Conservation (phyloP, 371 early-diverging fungal genomes). For the Agmasoma carcini region DNA sequence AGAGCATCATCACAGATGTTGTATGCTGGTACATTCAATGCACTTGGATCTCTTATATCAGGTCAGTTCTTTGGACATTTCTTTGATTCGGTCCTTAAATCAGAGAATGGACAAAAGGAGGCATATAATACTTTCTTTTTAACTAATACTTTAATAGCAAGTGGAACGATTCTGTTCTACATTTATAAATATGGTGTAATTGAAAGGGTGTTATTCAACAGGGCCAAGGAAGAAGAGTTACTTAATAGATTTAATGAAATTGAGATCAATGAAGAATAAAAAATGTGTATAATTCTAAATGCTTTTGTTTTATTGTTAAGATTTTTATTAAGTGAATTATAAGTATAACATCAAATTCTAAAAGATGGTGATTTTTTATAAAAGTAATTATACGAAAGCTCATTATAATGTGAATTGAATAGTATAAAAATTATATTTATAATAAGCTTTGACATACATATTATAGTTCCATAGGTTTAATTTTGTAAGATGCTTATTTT, state of each 20-base stretch:
- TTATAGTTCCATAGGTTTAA: too few relatives aligned
- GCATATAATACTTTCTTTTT: conserved; percentile 18
- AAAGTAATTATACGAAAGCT: too few relatives aligned
- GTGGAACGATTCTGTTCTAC: conserved; percentile 23
- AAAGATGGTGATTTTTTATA: too few relatives aligned
- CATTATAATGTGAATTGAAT: too few relatives aligned
- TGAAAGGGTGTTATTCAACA: conserved; percentile 15
- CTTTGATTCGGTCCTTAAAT: conserved; percentile 29
- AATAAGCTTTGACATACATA: too few relatives aligned
- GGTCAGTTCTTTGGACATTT: conserved; percentile 36
- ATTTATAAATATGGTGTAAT: conserved; percentile 44
- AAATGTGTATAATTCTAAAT: too few relatives aligned
- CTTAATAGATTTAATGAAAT: neutral
- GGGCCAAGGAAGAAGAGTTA: conserved; percentile 12
- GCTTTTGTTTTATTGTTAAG: too few relatives aligned
- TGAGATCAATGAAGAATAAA: neutral
- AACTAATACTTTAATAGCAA: conserved; percentile 15
- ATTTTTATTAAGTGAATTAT: too few relatives aligned
- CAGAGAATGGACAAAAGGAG: neutral
- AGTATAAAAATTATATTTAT: too few relatives aligned
- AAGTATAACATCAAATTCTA: too few relatives aligned
- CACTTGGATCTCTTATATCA: conserved; percentile 45
- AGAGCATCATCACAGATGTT: conserved; percentile 54
- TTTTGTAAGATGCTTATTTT: too few relatives aligned
- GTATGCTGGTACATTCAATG: conserved; percentile 52